phyloP scores from a whole-genome alignment of 441 rosid species.

The Bocquillonia castaneifolia region DNA sequence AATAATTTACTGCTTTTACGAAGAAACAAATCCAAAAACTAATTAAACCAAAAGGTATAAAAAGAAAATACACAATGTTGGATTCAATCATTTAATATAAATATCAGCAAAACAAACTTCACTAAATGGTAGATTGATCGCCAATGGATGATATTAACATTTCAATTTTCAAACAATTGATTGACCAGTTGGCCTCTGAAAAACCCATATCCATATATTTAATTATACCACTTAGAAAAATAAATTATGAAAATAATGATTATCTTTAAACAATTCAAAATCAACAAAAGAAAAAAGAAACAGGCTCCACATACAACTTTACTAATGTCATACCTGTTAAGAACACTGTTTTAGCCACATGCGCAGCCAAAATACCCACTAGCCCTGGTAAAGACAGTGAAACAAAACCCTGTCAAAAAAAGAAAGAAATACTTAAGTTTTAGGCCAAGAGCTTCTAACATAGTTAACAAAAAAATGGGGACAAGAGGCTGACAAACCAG shows the following conservation, averaged over 20 bases:
- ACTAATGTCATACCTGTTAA: constrained; percentile 53
- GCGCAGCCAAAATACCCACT: constrained; percentile 69
- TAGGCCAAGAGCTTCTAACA: not conserved
- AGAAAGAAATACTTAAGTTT: constrained; percentile 6
- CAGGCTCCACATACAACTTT: constrained; percentile 5
- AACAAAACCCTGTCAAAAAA: constrained; percentile 26
- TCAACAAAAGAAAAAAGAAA: not conserved
- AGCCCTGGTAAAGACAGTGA: constrained; percentile 53
- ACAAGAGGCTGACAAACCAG: constrained; percentile 40
- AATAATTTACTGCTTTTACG: too few species aligned
- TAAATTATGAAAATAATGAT: not conserved
- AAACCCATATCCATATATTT: not conserved
- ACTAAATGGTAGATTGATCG: not conserved
- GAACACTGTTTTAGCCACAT: constrained; percentile 60
- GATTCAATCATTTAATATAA: not conserved
- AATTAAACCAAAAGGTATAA: not conserved
- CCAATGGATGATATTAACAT: not conserved
- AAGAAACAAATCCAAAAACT: not conserved
- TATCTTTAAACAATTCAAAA: not conserved
- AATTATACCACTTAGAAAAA: not conserved
- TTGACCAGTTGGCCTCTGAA: not conserved
- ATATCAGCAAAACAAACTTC: not conserved
- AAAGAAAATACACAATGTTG: constrained; percentile 5
- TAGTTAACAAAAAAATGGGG: constrained; percentile 1
- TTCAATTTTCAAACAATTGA: not conserved